phyloP scores from a whole-genome alignment of 441 rosid species.

The Gossypium davidsonii region DNA sequence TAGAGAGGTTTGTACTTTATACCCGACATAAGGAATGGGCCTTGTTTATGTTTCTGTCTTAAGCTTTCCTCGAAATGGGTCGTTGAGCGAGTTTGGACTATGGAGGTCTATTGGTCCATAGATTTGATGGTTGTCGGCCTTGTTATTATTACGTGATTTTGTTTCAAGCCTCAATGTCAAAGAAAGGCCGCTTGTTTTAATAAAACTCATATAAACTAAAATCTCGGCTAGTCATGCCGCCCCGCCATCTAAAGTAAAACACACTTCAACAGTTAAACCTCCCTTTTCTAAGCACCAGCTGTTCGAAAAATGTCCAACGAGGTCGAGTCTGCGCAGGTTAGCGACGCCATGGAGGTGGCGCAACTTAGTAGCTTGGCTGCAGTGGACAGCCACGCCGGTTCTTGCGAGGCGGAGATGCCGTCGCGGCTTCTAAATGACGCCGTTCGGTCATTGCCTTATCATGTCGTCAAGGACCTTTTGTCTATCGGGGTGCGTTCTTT shows the following conservation, averaged over 20 bases:
- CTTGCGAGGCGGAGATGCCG: constrained; percentile 18
- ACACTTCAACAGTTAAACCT: not conserved
- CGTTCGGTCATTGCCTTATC: constrained; percentile 48
- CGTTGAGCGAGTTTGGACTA: not conserved
- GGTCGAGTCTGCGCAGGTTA: constrained; percentile 5
- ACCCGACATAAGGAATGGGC: constrained; percentile 9
- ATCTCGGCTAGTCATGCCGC: not conserved
- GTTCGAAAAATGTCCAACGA: constrained; percentile 34
- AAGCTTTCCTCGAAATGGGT: not conserved
- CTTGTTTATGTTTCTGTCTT: not conserved
- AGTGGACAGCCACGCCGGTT: not conserved
- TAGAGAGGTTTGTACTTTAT: not conserved
- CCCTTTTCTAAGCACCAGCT: constrained; percentile 1
- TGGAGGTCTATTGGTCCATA: not conserved
- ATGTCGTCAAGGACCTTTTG: constrained; percentile 54
- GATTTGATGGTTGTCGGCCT: not conserved
- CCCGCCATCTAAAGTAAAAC: not conserved
- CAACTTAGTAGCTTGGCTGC: constrained; percentile 12
- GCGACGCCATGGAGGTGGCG: not conserved
- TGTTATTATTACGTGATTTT: not conserved
- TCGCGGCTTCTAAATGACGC: constrained; percentile 29
- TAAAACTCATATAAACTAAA: not conserved
- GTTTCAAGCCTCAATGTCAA: not conserved
- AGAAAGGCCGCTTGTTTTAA: not conserved
- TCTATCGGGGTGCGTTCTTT: constrained; percentile 42